These are phyloP conservation scores for Yarrowia sp. DNA, from an alignment of 805 yeast genomes.

Conservation along the genomic window DNA sequence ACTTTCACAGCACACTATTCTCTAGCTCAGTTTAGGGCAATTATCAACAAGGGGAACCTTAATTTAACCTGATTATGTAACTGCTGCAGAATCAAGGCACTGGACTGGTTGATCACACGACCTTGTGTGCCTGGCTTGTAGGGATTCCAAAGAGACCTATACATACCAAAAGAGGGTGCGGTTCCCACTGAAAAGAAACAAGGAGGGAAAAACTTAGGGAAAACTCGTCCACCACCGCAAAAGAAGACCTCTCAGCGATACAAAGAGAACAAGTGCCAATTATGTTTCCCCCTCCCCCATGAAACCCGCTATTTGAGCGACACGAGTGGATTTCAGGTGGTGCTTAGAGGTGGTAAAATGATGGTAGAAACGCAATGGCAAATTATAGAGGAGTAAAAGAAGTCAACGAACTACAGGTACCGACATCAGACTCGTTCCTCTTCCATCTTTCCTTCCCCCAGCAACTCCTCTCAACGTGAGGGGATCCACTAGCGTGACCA, in stretches of 20 bases:
- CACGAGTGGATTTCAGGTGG: not conserved
- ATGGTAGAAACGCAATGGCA: too few relatives aligned
- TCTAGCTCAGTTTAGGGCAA: not conserved
- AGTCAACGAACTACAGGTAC: too few relatives aligned
- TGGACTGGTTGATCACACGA: constrained; percentile 11
- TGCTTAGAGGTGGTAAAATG: too few relatives aligned
- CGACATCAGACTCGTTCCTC: too few relatives aligned
- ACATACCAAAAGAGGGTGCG: not conserved
- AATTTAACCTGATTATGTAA: constrained; percentile 36
- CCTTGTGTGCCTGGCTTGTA: not conserved
- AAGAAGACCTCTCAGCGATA: not conserved
- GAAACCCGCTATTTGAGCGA: not conserved
- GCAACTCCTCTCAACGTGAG: constrained; percentile 17
- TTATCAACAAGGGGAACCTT: not conserved
- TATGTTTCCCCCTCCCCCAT: constrained; percentile 7
- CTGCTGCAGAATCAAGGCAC: constrained; percentile 33
- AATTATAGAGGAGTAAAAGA: too few relatives aligned
- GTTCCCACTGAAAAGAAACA: not conserved
- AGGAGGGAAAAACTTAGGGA: not conserved
- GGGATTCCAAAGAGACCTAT: not conserved
- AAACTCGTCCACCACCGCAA: too few relatives aligned
- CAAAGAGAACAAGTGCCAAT: constrained; percentile 2
- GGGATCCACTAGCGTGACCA: constrained; percentile 28
- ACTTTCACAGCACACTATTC: not conserved
- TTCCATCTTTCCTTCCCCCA: not conserved